These are phyloP conservation scores for Chlorophyllum brunneum DNA, from an alignment of 768 basidiomycete genomes.

Conservation along the genomic window DNA sequence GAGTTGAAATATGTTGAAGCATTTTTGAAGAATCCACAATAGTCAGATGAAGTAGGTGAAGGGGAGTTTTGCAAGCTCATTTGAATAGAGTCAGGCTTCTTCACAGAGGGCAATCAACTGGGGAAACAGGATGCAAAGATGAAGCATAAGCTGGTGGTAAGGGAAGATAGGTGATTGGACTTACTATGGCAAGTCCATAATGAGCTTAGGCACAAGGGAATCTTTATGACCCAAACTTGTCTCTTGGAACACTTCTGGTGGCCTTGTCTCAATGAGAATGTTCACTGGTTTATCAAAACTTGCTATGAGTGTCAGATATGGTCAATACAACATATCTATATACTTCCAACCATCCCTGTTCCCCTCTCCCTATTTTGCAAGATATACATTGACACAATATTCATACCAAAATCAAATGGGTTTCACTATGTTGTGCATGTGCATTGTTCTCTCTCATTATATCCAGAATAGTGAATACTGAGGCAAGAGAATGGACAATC, in stretches of 20 bases:
- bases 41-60: not conserved
- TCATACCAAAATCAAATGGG: constrained; percentile 17
- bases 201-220: constrained; percentile 23
- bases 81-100: constrained; percentile 14
- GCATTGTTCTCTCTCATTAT: constrained; percentile 16
- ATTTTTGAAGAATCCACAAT: constrained; percentile 7
- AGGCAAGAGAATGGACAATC: constrained; percentile 19
- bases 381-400: constrained; percentile 27
- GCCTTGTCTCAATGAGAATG: constrained; percentile 25
- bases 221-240: constrained; percentile 16
- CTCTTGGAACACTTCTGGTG: constrained; percentile 23
- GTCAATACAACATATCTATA: constrained; percentile 17
- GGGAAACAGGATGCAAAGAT: constrained; percentile 18
- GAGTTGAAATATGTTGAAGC: constrained; percentile 9
- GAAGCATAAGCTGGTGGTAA: constrained; percentile 16
- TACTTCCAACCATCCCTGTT: constrained; percentile 23
- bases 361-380: constrained; percentile 24
- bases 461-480: constrained; percentile 20
- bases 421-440: constrained; percentile 23
- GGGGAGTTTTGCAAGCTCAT: not conserved
- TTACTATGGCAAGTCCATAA: constrained; percentile 21
- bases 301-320: constrained; percentile 29
- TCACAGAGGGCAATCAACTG: constrained; percentile 13
- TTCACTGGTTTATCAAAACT: constrained; percentile 26
- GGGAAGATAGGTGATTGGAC: constrained; percentile 6